Evolutionary conservation across 2,329 filamentous ascomycete species (phyloP).

Genomic region (Verticillium nubilum): DNA sequence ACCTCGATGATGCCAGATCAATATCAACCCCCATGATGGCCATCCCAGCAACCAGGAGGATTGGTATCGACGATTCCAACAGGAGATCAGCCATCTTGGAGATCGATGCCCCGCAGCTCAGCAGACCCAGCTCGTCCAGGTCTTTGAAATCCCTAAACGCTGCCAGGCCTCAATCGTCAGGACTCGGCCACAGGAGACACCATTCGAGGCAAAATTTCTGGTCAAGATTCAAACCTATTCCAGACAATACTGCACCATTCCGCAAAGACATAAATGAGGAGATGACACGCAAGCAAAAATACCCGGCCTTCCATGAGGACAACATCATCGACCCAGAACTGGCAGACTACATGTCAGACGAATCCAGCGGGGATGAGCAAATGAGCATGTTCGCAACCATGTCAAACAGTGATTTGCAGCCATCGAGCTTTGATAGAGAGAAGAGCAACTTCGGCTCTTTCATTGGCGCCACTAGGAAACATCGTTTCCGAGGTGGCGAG

Average conservation of each 20-base stretch:
- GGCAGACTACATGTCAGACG: conserved; percentile 92
- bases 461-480: conserved; percentile 67
- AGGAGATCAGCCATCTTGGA: conserved; percentile 85
- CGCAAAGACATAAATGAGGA: conserved; percentile 68
- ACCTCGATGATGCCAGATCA: conserved; percentile 43
- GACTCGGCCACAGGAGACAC: conserved; percentile 67
- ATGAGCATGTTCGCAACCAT: conserved; percentile 77
- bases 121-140: conserved; percentile 87
- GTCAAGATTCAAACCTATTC: conserved; percentile 63
- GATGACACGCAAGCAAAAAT: conserved; percentile 54
- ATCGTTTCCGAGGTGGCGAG: conserved; percentile 67
- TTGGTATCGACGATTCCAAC: conserved; percentile 63
- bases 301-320: conserved; percentile 95
- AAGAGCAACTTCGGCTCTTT: conserved; percentile 67
- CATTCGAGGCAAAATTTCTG: conserved; percentile 84
- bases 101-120: conserved; percentile 77
- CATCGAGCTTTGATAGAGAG: conserved; percentile 68
- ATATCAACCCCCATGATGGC: conserved; percentile 67
- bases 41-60: conserved; percentile 58
- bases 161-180: conserved; percentile 66
- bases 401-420: conserved; percentile 59
- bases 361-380: conserved; percentile 88
- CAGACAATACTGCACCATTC: conserved; percentile 84
- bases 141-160: conserved; percentile 72
- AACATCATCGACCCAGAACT: conserved; percentile 98